phyloP scores from a whole-genome alignment of 768 basidiomycete species.

The Lactarius evosmus region DNA sequence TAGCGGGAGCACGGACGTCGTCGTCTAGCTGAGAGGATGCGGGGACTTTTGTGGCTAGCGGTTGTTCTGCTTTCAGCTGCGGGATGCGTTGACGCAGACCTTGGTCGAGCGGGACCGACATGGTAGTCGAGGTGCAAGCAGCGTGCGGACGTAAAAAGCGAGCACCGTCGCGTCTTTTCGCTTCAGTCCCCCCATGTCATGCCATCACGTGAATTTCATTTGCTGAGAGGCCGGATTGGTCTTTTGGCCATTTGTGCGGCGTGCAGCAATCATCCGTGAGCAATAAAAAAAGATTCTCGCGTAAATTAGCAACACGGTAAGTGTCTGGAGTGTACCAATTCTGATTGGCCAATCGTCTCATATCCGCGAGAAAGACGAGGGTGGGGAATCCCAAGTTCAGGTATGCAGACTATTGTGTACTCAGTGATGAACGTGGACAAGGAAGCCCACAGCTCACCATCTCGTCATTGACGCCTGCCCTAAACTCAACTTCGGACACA shows the following conservation, averaged over 20 bases:
- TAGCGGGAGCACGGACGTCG: background rate
- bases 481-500: too few relatives aligned
- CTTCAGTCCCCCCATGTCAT: background rate
- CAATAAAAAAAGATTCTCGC: too few relatives aligned
- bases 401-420: background rate
- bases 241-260: too few relatives aligned
- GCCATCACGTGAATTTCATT: constrained; percentile 16
- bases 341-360: too few relatives aligned
- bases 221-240: too few relatives aligned
- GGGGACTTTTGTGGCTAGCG: background rate
- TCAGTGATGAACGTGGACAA: background rate
- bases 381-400: background rate
- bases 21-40: background rate
- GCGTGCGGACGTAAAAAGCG: constrained; percentile 15
- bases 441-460: background rate
- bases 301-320: too few relatives aligned
- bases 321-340: too few relatives aligned
- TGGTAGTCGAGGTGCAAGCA: constrained; percentile 15
- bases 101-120: constrained; percentile 5
- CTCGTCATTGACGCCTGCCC: background rate
- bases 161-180: background rate
- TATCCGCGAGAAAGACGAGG: background rate
- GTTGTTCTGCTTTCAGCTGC: background rate
- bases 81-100: constrained; percentile 19
- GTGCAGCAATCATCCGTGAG: too few relatives aligned